Base-by-base conservation (phyloP, 2,329 filamentous ascomycete genomes). In the Aspergillus sp. region DNA sequence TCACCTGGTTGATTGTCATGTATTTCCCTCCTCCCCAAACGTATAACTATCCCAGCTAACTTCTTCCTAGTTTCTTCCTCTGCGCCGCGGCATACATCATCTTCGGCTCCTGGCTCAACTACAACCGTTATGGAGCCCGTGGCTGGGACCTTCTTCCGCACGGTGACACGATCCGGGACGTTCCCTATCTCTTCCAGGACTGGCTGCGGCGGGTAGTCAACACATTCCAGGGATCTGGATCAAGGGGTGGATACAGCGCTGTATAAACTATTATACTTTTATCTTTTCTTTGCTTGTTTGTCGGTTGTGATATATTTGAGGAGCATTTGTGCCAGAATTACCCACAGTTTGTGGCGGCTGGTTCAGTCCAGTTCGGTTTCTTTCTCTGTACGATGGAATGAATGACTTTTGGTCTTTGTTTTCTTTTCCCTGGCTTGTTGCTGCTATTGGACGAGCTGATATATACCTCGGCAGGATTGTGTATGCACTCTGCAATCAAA, bases 81-180 rank as follows among this genome's bases (percentile, higher is more conserved):
- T 85, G 85, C 46, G 89, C 87, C 41, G 91, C 95, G 2, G 80
- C 93, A 23, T 99, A 98, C 78, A 87, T 99, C 64, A 96, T 98
- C 73, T 98, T 98, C 71, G 93, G 93, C 63, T 96, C 93, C 19
- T 99, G 95, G 95, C 87, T 98, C 73, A 98, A 98, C 81, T 98
- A 98, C 83, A 97, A 92, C 79, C 90, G 93, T 61, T 96, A 96
- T 75, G 93, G 93, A 48, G 93, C 93, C 52, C 85, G 93, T 45
- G 95, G 95, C 57, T 98, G 93, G 93, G 95, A 98, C 69, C 83
- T 97, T 17, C 81, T 98, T 17, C 95, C 95, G 14, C 93, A 98
- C 72, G 90, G 90, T 64, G 95, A 99, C 74, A 90, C 90, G 0
- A 89, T 98, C 66, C 88, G 93, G 63, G 95, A 99, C 70, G 78